Evolutionary conservation across 305 asterid genomes (phyloP).

Genomic region (Fraxinus platypoda): DNA sequence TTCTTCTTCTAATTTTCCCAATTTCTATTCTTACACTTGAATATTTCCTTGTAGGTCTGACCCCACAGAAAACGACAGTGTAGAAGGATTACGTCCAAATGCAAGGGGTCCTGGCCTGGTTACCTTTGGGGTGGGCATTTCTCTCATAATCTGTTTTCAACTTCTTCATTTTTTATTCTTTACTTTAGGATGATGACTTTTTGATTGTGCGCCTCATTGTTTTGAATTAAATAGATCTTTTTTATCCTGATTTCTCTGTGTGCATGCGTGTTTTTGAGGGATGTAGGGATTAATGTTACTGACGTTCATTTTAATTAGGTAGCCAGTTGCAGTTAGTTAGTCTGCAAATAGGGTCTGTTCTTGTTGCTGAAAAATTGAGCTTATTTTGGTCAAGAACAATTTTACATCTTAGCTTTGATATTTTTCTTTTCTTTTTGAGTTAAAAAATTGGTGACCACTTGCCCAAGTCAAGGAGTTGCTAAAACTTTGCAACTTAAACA

Average conservation of each 20-base stretch:
- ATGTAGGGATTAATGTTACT: not conserved
- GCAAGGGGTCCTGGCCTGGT: conserved; percentile 99
- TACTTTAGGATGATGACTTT: not conserved
- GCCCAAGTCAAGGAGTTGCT: not conserved
- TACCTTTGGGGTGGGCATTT: conserved; percentile 88
- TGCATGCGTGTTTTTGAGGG: not conserved
- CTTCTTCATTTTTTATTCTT: not conserved
- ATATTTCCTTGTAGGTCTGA: conserved; percentile 71
- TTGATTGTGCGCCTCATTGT: not conserved
- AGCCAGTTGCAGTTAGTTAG: not conserved
- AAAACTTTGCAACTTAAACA: not conserved
- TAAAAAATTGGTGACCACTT: not conserved
- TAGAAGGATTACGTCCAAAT: conserved; percentile 97
- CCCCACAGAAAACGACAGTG: conserved; percentile 99
- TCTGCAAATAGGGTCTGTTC: not conserved
- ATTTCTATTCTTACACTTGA: conserved; percentile 16
- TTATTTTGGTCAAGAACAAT: not conserved
- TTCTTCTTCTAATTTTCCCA: conserved; percentile 4
- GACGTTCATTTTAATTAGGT: not conserved
- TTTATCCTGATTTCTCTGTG: not conserved
- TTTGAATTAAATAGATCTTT: not conserved
- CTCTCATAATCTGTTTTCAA: conserved; percentile 1
- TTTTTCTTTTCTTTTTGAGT: not conserved
- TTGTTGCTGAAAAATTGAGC: not conserved
- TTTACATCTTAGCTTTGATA: not conserved